Evolutionary conservation across 2,329 filamentous ascomycete genomes (phyloP).

Genomic region (Septoria petroselini): DNA sequence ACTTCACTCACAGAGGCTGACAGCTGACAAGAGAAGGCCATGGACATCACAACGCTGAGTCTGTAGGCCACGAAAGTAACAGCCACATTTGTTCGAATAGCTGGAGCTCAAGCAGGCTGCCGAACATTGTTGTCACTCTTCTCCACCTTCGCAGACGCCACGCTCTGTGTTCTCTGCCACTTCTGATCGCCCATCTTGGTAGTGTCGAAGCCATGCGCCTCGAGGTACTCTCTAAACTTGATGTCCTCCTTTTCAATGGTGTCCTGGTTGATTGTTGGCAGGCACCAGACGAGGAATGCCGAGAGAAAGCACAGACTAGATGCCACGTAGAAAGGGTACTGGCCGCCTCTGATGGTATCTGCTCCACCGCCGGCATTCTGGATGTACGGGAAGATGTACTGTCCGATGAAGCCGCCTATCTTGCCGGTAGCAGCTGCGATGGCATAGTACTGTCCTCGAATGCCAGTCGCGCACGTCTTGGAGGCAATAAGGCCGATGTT

Average conservation of each 20-base stretch:
- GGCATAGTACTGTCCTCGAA: conserved; percentile 71
- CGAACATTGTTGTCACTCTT: neutral
- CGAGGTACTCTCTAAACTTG: conserved; percentile 70
- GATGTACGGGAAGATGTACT: conserved; percentile 68
- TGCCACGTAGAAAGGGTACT: conserved; percentile 89
- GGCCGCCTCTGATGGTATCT: conserved; percentile 56
- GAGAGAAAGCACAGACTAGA: conserved; percentile 73
- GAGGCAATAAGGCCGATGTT: conserved; percentile 85
- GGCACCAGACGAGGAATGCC: conserved; percentile 62
- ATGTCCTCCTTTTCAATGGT: conserved; percentile 77
- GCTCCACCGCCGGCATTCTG: conserved; percentile 55
- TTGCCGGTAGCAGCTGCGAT: conserved; percentile 72
- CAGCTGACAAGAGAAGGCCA: too few species aligned
- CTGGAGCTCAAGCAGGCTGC: too few species aligned
- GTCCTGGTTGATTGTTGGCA: conserved; percentile 78
- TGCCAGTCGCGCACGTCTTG: conserved; percentile 82
- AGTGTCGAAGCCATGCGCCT: conserved; percentile 71
- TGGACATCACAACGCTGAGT: too few species aligned
- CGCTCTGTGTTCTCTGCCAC: conserved; percentile 13
- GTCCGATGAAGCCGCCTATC: conserved; percentile 75
- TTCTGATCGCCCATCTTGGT: conserved; percentile 30
- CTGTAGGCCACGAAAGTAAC: too few species aligned
- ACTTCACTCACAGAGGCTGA: too few species aligned
- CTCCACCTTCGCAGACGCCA: conserved; percentile 3
- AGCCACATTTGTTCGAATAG: too few species aligned